These are phyloP conservation scores for Thelephora aurantiotincta DNA, from an alignment of 768 basidiomycete genomes.

Conservation along the genomic window DNA sequence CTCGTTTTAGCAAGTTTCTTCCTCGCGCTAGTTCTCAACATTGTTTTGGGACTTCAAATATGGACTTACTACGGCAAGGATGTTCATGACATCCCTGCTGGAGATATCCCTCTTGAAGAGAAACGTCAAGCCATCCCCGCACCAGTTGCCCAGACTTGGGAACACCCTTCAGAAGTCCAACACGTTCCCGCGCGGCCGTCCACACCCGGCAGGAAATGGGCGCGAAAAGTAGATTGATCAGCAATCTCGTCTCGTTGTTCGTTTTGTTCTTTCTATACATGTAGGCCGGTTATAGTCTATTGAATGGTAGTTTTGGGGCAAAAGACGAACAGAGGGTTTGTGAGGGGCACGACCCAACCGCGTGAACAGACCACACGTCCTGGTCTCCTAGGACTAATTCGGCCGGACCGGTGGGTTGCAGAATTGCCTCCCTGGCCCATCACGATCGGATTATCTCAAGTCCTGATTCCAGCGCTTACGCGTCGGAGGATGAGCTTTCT, in stretches of 20 bases:
- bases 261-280: background rate
- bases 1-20: constrained; percentile 76
- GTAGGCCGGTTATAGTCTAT: no score
- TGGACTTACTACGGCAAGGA: constrained; percentile 70
- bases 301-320: background rate
- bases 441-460: constrained; percentile 79
- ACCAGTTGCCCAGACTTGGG: constrained; percentile 5
- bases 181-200: constrained; percentile 29
- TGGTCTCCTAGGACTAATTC: constrained; percentile 90
- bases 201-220: constrained; percentile 47
- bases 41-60: constrained; percentile 75
- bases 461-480: constrained; percentile 42
- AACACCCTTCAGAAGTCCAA: constrained; percentile 25
- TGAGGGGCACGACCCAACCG: constrained; percentile 55
- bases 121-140: constrained; percentile 7
- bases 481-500: constrained; percentile 71
- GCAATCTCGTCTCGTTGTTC: background rate
- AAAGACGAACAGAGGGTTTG: constrained; percentile 58
- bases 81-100: constrained; percentile 15
- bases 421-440: constrained; percentile 88
- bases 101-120: constrained; percentile 12
- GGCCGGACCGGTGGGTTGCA: constrained; percentile 77
- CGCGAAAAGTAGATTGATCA: constrained; percentile 53
- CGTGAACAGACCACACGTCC: constrained; percentile 76
- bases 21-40: constrained; percentile 69